Base-by-base conservation (phyloP, 805 yeast genomes). In the Dipodascopsis uninucleata region DNA sequence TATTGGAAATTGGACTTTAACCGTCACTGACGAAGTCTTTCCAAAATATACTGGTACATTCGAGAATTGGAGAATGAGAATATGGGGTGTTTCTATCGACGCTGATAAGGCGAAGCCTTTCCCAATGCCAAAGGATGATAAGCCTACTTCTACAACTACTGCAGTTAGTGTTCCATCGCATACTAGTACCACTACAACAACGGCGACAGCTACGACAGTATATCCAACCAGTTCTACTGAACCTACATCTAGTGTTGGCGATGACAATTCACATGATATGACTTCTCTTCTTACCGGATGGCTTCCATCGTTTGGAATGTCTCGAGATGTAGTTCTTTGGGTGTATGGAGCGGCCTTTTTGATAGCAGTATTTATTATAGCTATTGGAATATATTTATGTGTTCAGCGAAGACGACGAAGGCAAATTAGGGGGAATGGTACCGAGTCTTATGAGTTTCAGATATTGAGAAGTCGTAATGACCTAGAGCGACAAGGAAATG, bases 11-110 rank as follows among this genome's bases (percentile, higher is more conserved):
- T 93, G 98, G 98, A 78, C 65, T 28, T 57, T 93, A 16, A 77
- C 73, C 53, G 89, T 89, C 1, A 39, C 36, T 31, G 65, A 67
- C 29, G 64, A 61, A 16, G 69, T 63, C 5, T 50, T 47, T 4
- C 37, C 36, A 16, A 29, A 42, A 16, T 37, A 38, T 20, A 28
- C 25, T 12, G 69, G 68, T 14, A 39, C 34, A 21, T 71, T 93
- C 32, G 66, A 74, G 34, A 70, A 75, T 57, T 93, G 96, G 94
- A 82, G 79, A 61, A 63, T 93, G 60, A 77, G 79, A 34, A 67
- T 89, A 10, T 93, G 85, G 72, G 98, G 98, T 21, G 90, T 82
- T 62, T 68, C 81, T 16, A 71, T 71, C 32, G 89, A 85, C 63
- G 73, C 80, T 1, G 58, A 75, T 10, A 75, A 78, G 63, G 86